These are phyloP conservation scores for Croton setiger DNA, from an alignment of 441 rosid species.

Conservation along the genomic window DNA sequence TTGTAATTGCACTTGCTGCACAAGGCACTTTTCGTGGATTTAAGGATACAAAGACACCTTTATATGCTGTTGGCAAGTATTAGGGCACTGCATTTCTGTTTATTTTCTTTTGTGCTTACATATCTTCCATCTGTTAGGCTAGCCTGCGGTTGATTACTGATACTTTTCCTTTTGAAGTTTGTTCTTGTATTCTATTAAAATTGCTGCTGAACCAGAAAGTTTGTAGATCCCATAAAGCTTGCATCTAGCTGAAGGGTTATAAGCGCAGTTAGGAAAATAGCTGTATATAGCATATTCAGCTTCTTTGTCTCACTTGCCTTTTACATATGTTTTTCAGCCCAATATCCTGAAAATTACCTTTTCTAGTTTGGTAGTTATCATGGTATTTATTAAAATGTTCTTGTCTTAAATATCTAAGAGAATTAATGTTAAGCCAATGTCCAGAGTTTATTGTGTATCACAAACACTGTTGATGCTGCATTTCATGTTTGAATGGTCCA, in stretches of 20 bases:
- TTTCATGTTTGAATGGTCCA: not conserved
- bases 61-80: conserved; percentile 90
- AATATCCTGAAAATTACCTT: not conserved
- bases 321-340: not conserved
- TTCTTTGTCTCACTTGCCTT: not conserved
- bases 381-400: not conserved
- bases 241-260: not conserved
- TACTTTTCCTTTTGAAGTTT: not conserved
- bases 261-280: not conserved
- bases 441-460: not conserved
- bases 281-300: not conserved
- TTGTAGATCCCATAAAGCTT: not conserved
- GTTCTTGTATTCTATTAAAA: not conserved
- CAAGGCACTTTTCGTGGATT: conserved; percentile 96
- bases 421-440: not conserved
- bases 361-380: not conserved
- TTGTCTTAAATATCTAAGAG: not conserved
- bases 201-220: conserved; percentile 4
- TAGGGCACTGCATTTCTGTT: conserved; percentile 23
- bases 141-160: not conserved
- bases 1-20: conserved; percentile 92
- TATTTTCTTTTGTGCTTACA: conserved; percentile 12
- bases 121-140: not conserved
- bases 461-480: conserved; percentile 4
- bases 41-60: conserved; percentile 88